Base-by-base conservation (phyloP, 2,329 filamentous ascomycete species). In the Bipolaris sorokiniana region DNA sequence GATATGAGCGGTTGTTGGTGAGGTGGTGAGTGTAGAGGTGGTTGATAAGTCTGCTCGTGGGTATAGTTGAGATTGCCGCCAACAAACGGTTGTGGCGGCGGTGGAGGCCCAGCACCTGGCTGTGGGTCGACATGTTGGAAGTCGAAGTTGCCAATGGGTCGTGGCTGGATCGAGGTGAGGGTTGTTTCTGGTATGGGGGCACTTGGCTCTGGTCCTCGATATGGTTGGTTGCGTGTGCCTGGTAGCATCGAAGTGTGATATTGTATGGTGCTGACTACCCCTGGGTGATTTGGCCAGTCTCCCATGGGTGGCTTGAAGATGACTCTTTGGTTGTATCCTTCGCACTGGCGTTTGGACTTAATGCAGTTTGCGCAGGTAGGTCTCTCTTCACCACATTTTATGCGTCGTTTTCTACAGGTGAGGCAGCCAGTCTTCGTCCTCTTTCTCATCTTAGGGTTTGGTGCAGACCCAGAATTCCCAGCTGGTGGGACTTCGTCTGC, bases 331-430 rank as follows among this genome's bases (percentile, higher is more conserved):
- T 87, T 92, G 75, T 95, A 95, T 51, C 91, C 91, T 75, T 95
- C 90, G 74, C 91, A 96, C 64, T 87, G 82, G 13, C 91, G 85
- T 76, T 93, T 94, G 16, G 90, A 94, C 72, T 94, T 95, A 79
- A 90, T 87, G 78, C 91, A 96, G 71, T 96, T 96, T 70, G 84
- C 87, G 77, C 91, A 95, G 26, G 84, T 89, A 23, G 91, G 91
- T 48, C 89, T 86, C 69, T 92, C 91, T 76, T 98, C 95, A 61
- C 95, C 95, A 76, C 95, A 99, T 78, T 98, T 99, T 78, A 99
- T 98, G 61, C 95, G 90, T 51, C 95, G 89, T 78, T 91, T 94
- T 62, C 95, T 90, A 78, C 95, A 99, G 56, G 95, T 97, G 59
- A 97, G 79, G 74, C 93, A 97, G 13, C 93, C 93, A 2, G 93